Evolutionary conservation across 495 filamentous ascomycete species (phyloP).

Genomic region (Penicillium nucicola): DNA sequence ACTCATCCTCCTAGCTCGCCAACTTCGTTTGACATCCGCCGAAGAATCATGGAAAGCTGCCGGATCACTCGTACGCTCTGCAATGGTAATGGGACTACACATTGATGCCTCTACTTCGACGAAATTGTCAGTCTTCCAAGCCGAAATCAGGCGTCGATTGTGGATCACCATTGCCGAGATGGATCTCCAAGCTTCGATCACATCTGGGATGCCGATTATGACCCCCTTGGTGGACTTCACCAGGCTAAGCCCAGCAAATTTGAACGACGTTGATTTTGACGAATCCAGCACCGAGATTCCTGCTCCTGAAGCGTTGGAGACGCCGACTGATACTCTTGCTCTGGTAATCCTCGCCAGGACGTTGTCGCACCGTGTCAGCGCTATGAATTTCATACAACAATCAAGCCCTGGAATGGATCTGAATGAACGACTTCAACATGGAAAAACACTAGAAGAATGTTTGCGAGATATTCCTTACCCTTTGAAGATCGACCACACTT

Average conservation of each 20-base stretch:
- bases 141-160: constrained; percentile 36
- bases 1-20: constrained; percentile 43
- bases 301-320: constrained; percentile 18
- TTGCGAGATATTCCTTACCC: constrained; percentile 5
- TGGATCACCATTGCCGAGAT: constrained; percentile 46
- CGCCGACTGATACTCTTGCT: constrained; percentile 20
- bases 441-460: constrained; percentile 9
- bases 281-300: constrained; percentile 32
- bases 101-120: constrained; percentile 40
- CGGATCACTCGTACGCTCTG: constrained; percentile 52
- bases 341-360: constrained; percentile 16
- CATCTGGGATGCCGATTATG: constrained; percentile 37
- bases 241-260: constrained; percentile 24
- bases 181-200: constrained; percentile 38
- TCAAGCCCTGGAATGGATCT: constrained; percentile 5
- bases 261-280: constrained; percentile 42
- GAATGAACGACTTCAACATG: constrained; percentile 9
- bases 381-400: constrained; percentile 9
- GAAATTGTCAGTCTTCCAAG: constrained; percentile 26
- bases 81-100: constrained; percentile 60
- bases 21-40: constrained; percentile 36
- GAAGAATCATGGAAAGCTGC: constrained; percentile 54
- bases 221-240: constrained; percentile 27
- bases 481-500: constrained; percentile 5
- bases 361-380: constrained; percentile 14